Evolutionary conservation across 345 rosid genomes (phyloP).

Genomic region (Pistacia integerrima): DNA sequence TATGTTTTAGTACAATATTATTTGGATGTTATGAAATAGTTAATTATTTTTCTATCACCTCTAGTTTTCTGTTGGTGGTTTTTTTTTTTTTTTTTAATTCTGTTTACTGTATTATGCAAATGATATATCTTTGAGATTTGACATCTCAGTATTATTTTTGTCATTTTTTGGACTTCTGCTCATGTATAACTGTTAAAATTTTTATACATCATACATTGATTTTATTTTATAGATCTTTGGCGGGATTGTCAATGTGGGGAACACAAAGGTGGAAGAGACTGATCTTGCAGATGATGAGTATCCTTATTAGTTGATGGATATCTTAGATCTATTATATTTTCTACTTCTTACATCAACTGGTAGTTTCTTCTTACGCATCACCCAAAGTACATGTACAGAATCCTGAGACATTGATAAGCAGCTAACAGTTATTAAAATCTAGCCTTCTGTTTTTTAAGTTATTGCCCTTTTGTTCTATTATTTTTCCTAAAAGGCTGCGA

Average conservation of each 20-base stretch:
- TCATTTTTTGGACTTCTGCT: neutral
- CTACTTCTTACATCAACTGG: neutral
- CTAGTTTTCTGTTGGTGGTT: neutral
- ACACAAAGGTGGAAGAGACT: slow-evolving; percentile 56
- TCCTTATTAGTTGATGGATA: slow-evolving; percentile 46
- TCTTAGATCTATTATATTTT: neutral
- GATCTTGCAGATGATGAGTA: slow-evolving; percentile 77
- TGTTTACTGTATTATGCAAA: slow-evolving; percentile 4
- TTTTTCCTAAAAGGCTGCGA: neutral
- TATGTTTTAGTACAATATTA: too few relatives aligned
- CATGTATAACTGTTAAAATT: slow-evolving; percentile 1
- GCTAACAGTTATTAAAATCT: neutral
- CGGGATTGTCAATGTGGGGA: slow-evolving; percentile 91
- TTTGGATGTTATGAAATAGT: neutral
- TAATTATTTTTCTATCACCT: neutral
- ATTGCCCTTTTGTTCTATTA: neutral
- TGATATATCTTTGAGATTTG: slow-evolving; percentile 3
- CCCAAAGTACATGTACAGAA: neutral
- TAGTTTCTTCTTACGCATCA: neutral
- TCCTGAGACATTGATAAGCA: neutral
- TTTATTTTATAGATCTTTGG: slow-evolving; percentile 66
- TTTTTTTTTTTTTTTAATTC: slow-evolving; percentile 12
- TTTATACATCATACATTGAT: neutral
- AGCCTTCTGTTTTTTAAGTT: neutral
- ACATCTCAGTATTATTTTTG: neutral